Percentiles rank a stretch among this genome's conserved stretches.
Evolutionary conservation across 2,329 filamentous ascomycete species (phyloP).

Genomic region (Colletotrichum caudatum): DNA sequence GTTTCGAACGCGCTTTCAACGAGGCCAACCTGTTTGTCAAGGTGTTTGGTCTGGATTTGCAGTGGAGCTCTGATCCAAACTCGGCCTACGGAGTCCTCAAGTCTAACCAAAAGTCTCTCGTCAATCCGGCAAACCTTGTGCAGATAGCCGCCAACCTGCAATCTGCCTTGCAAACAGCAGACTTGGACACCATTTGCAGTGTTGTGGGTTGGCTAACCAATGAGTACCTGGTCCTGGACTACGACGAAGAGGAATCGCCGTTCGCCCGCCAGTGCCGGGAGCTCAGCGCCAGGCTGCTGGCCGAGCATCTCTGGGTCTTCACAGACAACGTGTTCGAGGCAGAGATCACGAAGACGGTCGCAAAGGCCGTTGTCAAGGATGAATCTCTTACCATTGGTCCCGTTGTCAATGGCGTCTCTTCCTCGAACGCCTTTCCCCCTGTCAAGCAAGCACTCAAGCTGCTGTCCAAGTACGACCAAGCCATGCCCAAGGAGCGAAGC

Average conservation of each 20-base stretch:
- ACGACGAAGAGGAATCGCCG: slow-evolving; percentile 66
- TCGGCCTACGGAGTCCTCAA: slow-evolving; percentile 66
- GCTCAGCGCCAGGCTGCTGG: slow-evolving; percentile 66
- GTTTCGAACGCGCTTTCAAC: slow-evolving; percentile 68
- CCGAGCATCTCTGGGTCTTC: slow-evolving; percentile 69
- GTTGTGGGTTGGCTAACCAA: slow-evolving; percentile 69
- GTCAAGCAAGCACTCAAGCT: slow-evolving; percentile 70
- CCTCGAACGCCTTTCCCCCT: slow-evolving; percentile 69
- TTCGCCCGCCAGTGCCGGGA: slow-evolving; percentile 67
- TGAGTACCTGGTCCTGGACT: slow-evolving; percentile 68
- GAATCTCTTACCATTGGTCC: slow-evolving; percentile 64
- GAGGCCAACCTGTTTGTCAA: slow-evolving; percentile 66
- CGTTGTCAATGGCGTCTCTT: slow-evolving; percentile 61
- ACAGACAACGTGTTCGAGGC: slow-evolving; percentile 66
- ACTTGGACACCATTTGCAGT: slow-evolving; percentile 65
- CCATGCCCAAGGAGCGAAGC: slow-evolving; percentile 73
- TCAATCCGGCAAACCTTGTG: slow-evolving; percentile 66
- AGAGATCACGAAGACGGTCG: slow-evolving; percentile 67
- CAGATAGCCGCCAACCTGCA: slow-evolving; percentile 65
- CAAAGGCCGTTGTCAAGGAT: slow-evolving; percentile 60
- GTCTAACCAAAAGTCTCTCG: slow-evolving; percentile 61
- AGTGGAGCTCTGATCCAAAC: slow-evolving; percentile 61
- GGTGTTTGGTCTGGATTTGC: slow-evolving; percentile 67
- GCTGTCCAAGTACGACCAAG: slow-evolving; percentile 71
- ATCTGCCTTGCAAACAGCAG: slow-evolving; percentile 59